Percentiles rank a stretch among this genome's conserved stretches.
These are phyloP conservation scores for Niveomyces coronatus DNA, from an alignment of 2,329 filamentous ascomycete species.

Conservation along the genomic window DNA sequence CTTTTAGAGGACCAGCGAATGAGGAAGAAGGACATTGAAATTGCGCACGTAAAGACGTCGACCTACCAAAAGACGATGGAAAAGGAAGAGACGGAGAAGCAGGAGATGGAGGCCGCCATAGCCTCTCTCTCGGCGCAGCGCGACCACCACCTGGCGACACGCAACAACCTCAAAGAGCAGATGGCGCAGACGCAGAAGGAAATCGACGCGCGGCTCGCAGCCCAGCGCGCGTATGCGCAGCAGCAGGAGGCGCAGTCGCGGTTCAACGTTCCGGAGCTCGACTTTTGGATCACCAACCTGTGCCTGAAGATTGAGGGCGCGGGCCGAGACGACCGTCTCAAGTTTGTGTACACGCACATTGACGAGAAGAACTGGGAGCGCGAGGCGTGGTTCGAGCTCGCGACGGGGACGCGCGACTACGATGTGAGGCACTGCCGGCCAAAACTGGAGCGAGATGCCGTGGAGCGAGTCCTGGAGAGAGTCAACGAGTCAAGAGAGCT, in stretches of 20 bases:
- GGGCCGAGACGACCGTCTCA: constrained; percentile 71
- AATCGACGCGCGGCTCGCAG: constrained; percentile 59
- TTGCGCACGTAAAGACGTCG: constrained; percentile 59
- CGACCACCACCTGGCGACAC: constrained; percentile 46
- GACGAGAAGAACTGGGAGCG: constrained; percentile 79
- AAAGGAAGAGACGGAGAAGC: constrained; percentile 66
- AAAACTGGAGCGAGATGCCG: constrained; percentile 67
- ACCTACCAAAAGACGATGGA: constrained; percentile 64
- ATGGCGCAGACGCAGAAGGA: constrained; percentile 58
- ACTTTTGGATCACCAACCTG: constrained; percentile 91
- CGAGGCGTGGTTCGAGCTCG: constrained; percentile 89
- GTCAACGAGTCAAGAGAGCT: constrained; percentile 75
- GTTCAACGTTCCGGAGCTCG: constrained; percentile 85
- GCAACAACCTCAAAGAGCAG: constrained; percentile 48
- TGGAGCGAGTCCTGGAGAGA: constrained; percentile 65
- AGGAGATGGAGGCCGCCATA: constrained; percentile 61
- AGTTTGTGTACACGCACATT: constrained; percentile 82
- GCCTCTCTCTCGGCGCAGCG: constrained; percentile 47
- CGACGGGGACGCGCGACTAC: constrained; percentile 73
- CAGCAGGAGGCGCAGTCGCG: constrained; percentile 74
- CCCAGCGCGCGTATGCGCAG: constrained; percentile 60
- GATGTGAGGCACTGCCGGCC: constrained; percentile 73
- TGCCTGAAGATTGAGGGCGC: constrained; percentile 85
- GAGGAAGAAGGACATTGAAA: constrained; percentile 80
- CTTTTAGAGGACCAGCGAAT: constrained; percentile 93